These are phyloP conservation scores for Aspergillus vadensis DNA, from an alignment of 2,329 filamentous ascomycete genomes.

Conservation along the genomic window DNA sequence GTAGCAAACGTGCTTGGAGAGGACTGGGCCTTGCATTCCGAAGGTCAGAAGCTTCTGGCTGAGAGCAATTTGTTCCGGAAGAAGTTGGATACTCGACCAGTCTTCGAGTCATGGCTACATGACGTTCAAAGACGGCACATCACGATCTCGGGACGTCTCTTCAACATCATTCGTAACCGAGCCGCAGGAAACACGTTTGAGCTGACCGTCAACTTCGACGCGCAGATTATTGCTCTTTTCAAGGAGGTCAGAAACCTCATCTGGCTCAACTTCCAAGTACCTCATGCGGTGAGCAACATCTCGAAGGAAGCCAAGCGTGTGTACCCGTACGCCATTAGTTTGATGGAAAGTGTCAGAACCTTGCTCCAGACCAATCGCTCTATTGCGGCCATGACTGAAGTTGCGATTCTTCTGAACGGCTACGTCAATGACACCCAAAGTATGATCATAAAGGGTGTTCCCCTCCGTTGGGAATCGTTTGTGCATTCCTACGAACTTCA, in stretches of 20 bases:
- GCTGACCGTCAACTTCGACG: constrained; percentile 92
- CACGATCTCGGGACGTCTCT: constrained; percentile 87
- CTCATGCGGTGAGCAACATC: constrained; percentile 90
- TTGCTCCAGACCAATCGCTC: constrained; percentile 84
- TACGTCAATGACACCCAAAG: constrained; percentile 88
- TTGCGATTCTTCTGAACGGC: constrained; percentile 82
- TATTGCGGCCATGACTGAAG: constrained; percentile 82
- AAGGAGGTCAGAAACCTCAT: constrained; percentile 96
- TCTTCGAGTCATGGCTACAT: constrained; percentile 93
- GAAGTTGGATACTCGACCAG: constrained; percentile 90
- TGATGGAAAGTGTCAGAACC: constrained; percentile 98
- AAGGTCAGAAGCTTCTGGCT: constrained; percentile 88
- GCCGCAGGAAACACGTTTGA: constrained; percentile 89
- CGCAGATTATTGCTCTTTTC: constrained; percentile 95
- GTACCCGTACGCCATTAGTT: constrained; percentile 93
- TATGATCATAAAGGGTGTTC: constrained; percentile 82
- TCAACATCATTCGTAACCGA: constrained; percentile 83
- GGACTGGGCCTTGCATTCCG: constrained; percentile 91
- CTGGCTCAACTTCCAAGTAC: constrained; percentile 93
- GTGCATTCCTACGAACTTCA: constrained; percentile 95
- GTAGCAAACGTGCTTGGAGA: constrained; percentile 96
- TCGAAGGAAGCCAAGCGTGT: constrained; percentile 99
- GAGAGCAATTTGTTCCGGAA: constrained; percentile 94
- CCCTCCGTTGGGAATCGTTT: constrained; percentile 95
- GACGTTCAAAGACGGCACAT: constrained; percentile 88